Evolutionary conservation across 805 yeast species (phyloP), one percentile per base, ranked within the genome.

Genomic region (Candida hispaniensis): DNA sequence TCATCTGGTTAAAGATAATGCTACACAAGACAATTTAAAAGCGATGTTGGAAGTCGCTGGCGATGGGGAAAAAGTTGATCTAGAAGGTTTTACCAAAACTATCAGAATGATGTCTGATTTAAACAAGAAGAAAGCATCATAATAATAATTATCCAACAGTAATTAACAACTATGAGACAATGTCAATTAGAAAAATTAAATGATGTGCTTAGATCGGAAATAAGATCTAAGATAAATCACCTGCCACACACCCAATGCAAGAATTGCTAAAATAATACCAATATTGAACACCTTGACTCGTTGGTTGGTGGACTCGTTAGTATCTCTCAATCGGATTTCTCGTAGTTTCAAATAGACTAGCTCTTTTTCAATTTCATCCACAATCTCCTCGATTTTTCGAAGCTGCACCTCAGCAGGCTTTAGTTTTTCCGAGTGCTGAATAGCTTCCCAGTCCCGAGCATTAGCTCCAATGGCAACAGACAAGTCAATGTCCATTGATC

Each of bases 371-470:
- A 91, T 71, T 63, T 91, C 97, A 47, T 73, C 79, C 30, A 93
- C 72, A 59, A 82, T 59, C 54, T 80, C 94, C 58, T 83, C 88
- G 40, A 88, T 68, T 55, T 79, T 76, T 59, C 91, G 78, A 56
- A 91, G 67, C 50, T 82, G 93, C 39, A 86, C 75, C 60, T 91
- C 98, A 33, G 79, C 73, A 4, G 98, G 97, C 60, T 79, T 81
- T 57, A 91, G 74, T 56, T 83, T 82, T 59, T 91, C 97, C 27
- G 79, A 71, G 29, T 94, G 86, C 64, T 86, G 95, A 44, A 86
- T 66, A 14, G 85, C 82, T 54, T 85, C 83, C 96, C 97, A 91
- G 62, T 91, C 97, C 59, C 97, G 78, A 25, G 97, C 98, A 50
- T 85, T 81, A 34, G 96, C 81, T 26, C 98, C 98, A 43, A 85